Evolutionary conservation across 768 basidiomycete genomes (phyloP), one percentile per base, ranked within the genome.

Genomic region (Neoboletus subvelutipes): DNA sequence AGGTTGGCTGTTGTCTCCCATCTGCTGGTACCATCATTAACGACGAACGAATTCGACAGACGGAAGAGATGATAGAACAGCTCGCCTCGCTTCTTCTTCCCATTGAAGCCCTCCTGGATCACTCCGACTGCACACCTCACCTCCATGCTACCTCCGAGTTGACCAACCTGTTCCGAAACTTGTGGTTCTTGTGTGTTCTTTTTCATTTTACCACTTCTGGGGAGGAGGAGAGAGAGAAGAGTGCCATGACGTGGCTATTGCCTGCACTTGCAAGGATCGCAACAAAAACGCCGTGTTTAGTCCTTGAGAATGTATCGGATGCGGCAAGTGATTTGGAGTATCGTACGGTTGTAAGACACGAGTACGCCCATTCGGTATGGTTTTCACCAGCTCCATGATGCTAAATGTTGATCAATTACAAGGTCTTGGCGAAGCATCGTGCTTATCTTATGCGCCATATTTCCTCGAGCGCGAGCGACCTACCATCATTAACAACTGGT

Each of bases 171-270:
- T 98, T 97, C 81, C 84, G 94, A 43, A 94, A 92, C 66, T 80
- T 94, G 74, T 99, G 96, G 96, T 94, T 95, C 73, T 73, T 98
- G 20, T 94, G 92, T 68, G 83, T 90, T 26, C 81, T 96, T 17
- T 94, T 96, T 64, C 83, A 87, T 22, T 90, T 98, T 63, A 87
- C 92, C 3, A 37, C 47, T 36, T 74, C 74, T 7, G 63, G 68
- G 2, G 73, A 73, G 31, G 72, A 77, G 34, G 66, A 71, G n/a
- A 70, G 72, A 45, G 84, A 85, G 45, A 81, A 78, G 31, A 78
- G 79, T 24, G 86, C 87, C 2, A 87, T 88, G 82, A 83, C 86
- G 43, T 92, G 92, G 88, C 81, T 92, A 48, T 77, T 79, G 43
- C 86, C 89, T 31, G 88, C 90, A 2, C 76, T 97, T 18, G 78